Percentiles rank a stretch among this genome's conserved stretches.
These are phyloP conservation scores for Gossypium raimondii DNA, from an alignment of 345 rosid species.

Conservation along the genomic window DNA sequence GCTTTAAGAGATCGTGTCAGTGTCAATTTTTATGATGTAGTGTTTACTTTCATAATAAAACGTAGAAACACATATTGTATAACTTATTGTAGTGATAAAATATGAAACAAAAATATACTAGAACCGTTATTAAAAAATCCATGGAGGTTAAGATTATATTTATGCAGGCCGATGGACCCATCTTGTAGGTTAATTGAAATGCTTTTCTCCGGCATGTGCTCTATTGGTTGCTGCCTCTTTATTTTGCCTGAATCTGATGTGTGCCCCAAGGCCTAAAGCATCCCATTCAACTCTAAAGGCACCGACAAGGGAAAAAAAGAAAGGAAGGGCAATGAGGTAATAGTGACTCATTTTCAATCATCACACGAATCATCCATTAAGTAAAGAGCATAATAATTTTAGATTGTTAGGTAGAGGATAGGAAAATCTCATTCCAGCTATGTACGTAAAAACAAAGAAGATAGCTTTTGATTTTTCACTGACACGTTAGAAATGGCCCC, in stretches of 20 bases:
- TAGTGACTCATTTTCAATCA: background rate
- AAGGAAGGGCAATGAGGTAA: background rate
- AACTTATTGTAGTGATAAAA: background rate
- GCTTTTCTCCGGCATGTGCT: background rate
- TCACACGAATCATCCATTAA: slow-evolving; percentile 3
- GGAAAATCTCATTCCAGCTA: background rate
- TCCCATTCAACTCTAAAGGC: background rate
- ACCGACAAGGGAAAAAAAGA: background rate
- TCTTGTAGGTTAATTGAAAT: background rate
- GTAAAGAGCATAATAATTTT: background rate
- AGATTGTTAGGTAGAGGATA: slow-evolving; percentile 13
- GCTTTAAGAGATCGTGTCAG: background rate
- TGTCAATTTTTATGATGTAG: background rate
- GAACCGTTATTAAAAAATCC: background rate
- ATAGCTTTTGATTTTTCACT: background rate
- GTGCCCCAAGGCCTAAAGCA: background rate
- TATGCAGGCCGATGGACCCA: background rate
- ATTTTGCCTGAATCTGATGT: background rate
- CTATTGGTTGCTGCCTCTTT: background rate
- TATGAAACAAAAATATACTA: background rate
- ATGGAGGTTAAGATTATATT: background rate
- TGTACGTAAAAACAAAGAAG: background rate
- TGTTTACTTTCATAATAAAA: background rate
- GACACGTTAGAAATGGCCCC: slow-evolving; percentile 18
- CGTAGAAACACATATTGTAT: background rate